These are phyloP conservation scores for Spinellus fusiger DNA, from an alignment of 192 early-diverging fungal genomes.

Conservation along the genomic window DNA sequence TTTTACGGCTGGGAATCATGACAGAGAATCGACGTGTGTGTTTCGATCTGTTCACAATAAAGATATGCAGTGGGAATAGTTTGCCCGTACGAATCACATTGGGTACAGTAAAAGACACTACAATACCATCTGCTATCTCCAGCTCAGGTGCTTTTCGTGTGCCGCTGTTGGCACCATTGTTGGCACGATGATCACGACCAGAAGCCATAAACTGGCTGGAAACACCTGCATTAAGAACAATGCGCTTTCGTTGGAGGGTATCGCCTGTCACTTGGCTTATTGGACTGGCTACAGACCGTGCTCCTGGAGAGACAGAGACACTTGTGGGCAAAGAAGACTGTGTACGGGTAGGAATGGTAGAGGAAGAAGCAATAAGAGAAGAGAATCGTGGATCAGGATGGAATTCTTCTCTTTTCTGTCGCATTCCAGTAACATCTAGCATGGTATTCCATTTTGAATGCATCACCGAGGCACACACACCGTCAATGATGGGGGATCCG, in stretches of 20 bases:
- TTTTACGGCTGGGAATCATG: slow-evolving; percentile 49
- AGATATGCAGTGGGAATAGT: slow-evolving; percentile 46
- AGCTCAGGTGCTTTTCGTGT: slow-evolving; percentile 30
- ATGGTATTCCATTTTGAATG: slow-evolving; percentile 56
- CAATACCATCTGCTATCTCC: slow-evolving; percentile 50
- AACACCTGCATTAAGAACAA: not conserved
- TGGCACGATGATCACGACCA: not conserved
- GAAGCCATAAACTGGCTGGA: not conserved
- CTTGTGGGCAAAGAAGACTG: slow-evolving; percentile 11
- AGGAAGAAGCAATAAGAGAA: not conserved
- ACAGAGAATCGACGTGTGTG: slow-evolving; percentile 46
- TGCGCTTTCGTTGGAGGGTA: slow-evolving; percentile 8
- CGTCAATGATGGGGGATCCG: slow-evolving; percentile 44
- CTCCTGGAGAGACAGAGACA: slow-evolving; percentile 18
- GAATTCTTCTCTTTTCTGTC: slow-evolving; percentile 22
- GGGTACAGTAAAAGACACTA: slow-evolving; percentile 46
- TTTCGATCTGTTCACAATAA: slow-evolving; percentile 51
- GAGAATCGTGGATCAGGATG: slow-evolving; percentile 1
- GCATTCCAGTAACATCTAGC: slow-evolving; percentile 45
- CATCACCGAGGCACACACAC: slow-evolving; percentile 36
- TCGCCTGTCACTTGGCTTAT: slow-evolving; percentile 1
- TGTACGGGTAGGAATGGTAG: not conserved
- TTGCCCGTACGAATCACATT: slow-evolving; percentile 39
- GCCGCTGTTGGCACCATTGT: not conserved
- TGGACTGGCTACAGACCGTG: slow-evolving; percentile 23